A percentile compares a stretch with the other conserved stretches of the same genome.
Evolutionary conservation across 129 eudicot genomes (phyloP).

Genomic region (Ambrosia trifida): DNA sequence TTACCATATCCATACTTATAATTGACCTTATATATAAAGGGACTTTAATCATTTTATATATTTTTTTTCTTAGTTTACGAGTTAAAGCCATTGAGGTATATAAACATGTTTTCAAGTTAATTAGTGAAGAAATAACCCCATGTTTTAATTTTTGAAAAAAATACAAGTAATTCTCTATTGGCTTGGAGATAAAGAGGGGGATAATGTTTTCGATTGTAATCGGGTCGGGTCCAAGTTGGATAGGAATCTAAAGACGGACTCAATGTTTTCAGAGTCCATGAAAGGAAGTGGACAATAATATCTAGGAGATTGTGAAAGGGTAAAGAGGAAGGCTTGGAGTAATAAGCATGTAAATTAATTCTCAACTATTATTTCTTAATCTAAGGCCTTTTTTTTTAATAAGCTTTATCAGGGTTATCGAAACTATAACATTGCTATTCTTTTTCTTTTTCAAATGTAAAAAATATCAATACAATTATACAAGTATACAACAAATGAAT

Average conservation of each 20-base stretch:
- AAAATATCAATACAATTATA: background rate
- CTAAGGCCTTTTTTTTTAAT: background rate
- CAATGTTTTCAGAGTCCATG: conserved; percentile 53
- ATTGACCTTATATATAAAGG: too few species aligned
- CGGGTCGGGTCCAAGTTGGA: conserved; percentile 28
- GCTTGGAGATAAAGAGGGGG: background rate
- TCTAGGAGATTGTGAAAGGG: conserved; percentile 65
- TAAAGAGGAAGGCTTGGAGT: conserved; percentile 40
- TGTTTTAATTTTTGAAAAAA: too few species aligned
- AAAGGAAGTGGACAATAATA: conserved; percentile 27
- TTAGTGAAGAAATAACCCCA: too few species aligned
- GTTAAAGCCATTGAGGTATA: too few species aligned
- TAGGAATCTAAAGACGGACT: conserved; percentile 27
- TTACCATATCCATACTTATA: too few species aligned
- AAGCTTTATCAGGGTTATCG: conserved; percentile 3
- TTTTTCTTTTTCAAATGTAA: background rate
- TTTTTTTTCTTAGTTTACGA: too few species aligned
- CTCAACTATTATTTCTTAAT: background rate
- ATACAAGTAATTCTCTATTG: background rate
- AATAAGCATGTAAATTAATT: conserved; percentile 32
- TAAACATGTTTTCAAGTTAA: too few species aligned
- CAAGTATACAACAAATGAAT: background rate
- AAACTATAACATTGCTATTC: background rate
- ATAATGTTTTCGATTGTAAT: background rate
- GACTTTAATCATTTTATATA: too few species aligned